Base-by-base conservation (phyloP, 257 asterid species). In the Solanum appendiculatum region DNA sequence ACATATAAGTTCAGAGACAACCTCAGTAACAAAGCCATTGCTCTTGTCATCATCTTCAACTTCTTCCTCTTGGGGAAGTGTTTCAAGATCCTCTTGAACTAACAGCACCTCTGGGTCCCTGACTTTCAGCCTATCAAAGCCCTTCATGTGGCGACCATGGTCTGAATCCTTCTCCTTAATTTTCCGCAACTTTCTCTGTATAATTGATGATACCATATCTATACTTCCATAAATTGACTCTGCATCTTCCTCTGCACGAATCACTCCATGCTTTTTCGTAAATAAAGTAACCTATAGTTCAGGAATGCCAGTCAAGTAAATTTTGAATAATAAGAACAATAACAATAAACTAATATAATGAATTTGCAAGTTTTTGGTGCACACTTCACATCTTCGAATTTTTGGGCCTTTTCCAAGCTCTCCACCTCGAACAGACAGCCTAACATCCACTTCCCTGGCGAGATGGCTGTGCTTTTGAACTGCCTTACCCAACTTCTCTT, bases 121-220 rank as follows among this genome's bases (percentile, higher is more conserved):
- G 86, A 93, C 95, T 86, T 94, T 94, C 16, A 74, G 89, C 91
- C 97, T 91, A 82, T 95, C 92, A 18, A 93, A 93, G 6, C 99
- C 98, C 91, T 95, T 94, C 97, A 95, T 97, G 86, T 95, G 99
- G 83, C 98, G 95, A 31, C 98, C 98, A 84, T 86, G 99, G 84
- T 97, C 99, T 3, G 98, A 89, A 77, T 94, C 99, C 78, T 97
- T 97, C 94, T 97, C 99, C 93, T 95, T 97, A 78, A 96, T 97
- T 93, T 97, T 97, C 90, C 98, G 93, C 94, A 95, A 88, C 73
- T 97, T 97, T 82, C 99, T 92, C 86, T 94, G 97, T 36, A 95
- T 93, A 73, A 95, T 92, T 18, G 98, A 94, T 5, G 97, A 92
- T 56, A 94, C 98, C 91, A 94, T 42, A 89, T 97, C 99, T 77